A percentile compares a stretch with the other conserved stretches of the same genome.
These are phyloP conservation scores for Talaromyces sp. DNA, from an alignment of 2,329 filamentous ascomycete genomes.

Conservation along the genomic window DNA sequence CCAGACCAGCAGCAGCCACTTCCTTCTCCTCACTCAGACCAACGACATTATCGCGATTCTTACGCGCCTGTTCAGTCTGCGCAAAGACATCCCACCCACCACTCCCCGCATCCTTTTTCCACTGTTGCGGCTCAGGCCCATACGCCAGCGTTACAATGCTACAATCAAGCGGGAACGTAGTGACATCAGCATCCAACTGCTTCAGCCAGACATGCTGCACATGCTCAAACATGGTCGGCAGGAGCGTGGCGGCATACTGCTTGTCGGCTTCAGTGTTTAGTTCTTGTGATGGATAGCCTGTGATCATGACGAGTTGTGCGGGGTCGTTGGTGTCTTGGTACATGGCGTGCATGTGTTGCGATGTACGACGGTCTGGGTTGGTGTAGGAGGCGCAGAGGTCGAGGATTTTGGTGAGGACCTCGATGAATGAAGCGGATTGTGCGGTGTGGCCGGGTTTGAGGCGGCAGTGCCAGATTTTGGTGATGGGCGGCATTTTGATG, in stretches of 20 bases:
- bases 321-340: slow-evolving; percentile 12
- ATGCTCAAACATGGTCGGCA: slow-evolving; percentile 25
- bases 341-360: slow-evolving; percentile 10
- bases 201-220: slow-evolving; percentile 10
- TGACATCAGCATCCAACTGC: slow-evolving; percentile 9
- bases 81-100: slow-evolving; percentile 11
- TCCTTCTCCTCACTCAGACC: not conserved
- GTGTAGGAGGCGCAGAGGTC: slow-evolving; percentile 8
- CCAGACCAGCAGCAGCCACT: too few species aligned
- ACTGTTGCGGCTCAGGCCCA: slow-evolving; percentile 3
- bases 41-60: not conserved
- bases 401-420: slow-evolving; percentile 9
- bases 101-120: slow-evolving; percentile 1
- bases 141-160: not conserved
- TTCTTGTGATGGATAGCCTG: slow-evolving; percentile 12
- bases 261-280: slow-evolving; percentile 10
- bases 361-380: not conserved
- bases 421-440: slow-evolving; percentile 1
- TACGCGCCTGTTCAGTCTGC: slow-evolving; percentile 1
- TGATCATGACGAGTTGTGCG: slow-evolving; percentile 11
- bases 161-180: not conserved
- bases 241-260: slow-evolving; percentile 8
- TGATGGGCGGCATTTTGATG: slow-evolving; percentile 9
- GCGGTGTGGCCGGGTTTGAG: slow-evolving; percentile 4
- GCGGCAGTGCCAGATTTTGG: slow-evolving; percentile 12